Conservation (phyloP, 305 asterid genomes). For the Solanum chacoense region DNA sequence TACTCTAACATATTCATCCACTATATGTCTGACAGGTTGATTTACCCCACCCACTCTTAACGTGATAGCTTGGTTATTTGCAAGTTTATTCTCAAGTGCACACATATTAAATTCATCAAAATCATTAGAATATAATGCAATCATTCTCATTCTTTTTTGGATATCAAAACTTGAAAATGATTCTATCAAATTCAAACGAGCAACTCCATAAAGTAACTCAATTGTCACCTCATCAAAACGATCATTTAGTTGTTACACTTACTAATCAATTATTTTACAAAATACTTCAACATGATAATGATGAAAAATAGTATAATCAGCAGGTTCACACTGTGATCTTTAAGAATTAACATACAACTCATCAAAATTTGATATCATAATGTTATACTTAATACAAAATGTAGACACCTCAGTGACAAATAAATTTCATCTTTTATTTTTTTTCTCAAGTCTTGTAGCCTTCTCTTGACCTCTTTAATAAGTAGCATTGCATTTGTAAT, state of each 20-base stretch:
- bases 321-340: neutral
- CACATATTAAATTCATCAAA: neutral
- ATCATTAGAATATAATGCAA: neutral
- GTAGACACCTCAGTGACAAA: neutral
- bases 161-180: neutral
- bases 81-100: neutral
- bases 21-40: too few species aligned
- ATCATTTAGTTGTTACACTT: too few species aligned
- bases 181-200: neutral
- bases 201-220: neutral
- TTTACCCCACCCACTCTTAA: too few species aligned
- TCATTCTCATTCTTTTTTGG: neutral
- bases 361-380: neutral
- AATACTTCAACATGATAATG: neutral
- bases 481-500: neutral
- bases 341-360: neutral
- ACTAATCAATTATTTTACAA: too few species aligned
- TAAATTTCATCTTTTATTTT: too few species aligned
- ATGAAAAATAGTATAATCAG: too few species aligned
- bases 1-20: too few species aligned
- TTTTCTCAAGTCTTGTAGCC: neutral
- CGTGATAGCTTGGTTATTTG: neutral
- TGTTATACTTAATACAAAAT: neutral
- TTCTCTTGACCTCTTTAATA: neutral
- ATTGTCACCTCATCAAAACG: neutral